Evolutionary conservation across 768 basidiomycete species (phyloP).

Genomic region (Coprinopsis cinerea): DNA sequence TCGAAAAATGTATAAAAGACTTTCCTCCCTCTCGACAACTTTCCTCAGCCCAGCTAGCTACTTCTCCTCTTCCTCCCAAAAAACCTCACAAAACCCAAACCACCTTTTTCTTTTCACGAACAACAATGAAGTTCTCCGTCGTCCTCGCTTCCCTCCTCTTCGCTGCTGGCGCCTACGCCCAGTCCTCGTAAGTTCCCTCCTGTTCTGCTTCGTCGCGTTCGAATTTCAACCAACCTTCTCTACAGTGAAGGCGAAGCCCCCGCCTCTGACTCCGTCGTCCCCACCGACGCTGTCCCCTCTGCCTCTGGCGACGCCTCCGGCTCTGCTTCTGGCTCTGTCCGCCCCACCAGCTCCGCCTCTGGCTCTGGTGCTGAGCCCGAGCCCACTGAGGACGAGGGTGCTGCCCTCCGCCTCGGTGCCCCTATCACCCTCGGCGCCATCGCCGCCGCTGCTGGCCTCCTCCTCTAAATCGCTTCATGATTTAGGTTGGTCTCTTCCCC

Average conservation of each 20-base stretch:
- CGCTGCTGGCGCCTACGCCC: constrained; percentile 2
- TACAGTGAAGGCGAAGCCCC: too few relatives aligned
- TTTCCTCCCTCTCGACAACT: not conserved
- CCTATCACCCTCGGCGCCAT: not conserved
- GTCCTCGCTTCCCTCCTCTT: constrained; percentile 1
- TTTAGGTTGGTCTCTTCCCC: not conserved
- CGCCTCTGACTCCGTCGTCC: not conserved
- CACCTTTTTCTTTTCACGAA: not conserved
- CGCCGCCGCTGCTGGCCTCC: constrained; percentile 1
- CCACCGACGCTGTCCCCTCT: not conserved
- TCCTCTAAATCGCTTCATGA: constrained; percentile 1
- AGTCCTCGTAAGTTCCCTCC: not conserved
- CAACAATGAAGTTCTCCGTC: not conserved
- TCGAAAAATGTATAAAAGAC: constrained; percentile 1
- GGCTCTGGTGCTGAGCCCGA: not conserved
- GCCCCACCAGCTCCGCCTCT: not conserved
- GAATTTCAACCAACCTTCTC: not conserved
- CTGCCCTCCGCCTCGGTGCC: not conserved
- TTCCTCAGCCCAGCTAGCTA: constrained; percentile 4
- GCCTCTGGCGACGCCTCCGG: not conserved
- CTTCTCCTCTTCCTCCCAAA: not conserved
- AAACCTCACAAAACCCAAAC: too few relatives aligned
- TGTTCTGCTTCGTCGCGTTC: not conserved
- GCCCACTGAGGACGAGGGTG: not conserved
- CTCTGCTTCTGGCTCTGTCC: not conserved